phyloP scores from a whole-genome alignment of 495 filamentous ascomycete genomes.

The Xylaria venustula region DNA sequence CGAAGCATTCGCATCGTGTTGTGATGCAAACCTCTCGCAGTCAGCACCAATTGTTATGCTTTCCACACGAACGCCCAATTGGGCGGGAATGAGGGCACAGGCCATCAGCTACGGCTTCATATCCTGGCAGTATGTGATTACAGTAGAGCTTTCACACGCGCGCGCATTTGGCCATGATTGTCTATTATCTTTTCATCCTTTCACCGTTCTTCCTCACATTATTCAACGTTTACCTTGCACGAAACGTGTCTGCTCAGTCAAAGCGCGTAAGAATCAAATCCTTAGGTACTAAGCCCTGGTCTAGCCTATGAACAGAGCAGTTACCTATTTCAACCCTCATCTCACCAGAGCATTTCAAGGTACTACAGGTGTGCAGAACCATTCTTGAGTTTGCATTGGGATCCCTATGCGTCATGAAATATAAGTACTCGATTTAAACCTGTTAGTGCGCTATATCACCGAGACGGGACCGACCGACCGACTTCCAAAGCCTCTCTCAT shows the following conservation, averaged over 20 bases:
- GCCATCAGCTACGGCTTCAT: no score
- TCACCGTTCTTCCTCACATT: neutral
- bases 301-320: neutral
- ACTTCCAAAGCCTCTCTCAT: neutral
- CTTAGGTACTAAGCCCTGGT: neutral
- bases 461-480: neutral
- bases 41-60: no score
- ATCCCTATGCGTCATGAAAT: no score
- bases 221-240: neutral
- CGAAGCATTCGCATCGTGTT: no score
- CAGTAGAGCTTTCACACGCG: neutral
- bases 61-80: no score
- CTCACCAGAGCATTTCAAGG: no score
- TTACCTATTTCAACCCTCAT: neutral
- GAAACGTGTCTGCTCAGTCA: neutral
- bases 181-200: neutral
- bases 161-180: neutral
- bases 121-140: no score
- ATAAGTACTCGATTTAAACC: neutral
- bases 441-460: neutral
- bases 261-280: neutral
- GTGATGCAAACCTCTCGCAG: no score
- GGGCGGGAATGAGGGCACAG: no score
- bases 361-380: no score
- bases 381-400: no score